Evolutionary conservation across 1,139 yeast species (phyloP).

Genomic region (Suhomyces bribrorum): DNA sequence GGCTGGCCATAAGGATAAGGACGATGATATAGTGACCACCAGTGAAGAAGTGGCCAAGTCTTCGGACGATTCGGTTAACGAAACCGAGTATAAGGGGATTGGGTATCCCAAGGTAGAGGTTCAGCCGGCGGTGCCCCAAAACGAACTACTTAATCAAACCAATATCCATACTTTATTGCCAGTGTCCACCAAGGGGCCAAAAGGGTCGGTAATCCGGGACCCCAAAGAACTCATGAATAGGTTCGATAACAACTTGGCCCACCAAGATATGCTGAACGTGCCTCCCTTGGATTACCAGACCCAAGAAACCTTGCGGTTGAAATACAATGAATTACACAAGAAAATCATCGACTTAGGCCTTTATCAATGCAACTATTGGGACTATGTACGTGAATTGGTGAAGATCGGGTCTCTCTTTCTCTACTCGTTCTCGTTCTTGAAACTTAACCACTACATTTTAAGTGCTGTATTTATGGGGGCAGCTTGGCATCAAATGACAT

Average conservation of each 20-base stretch:
- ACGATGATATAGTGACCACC: constrained; percentile 13
- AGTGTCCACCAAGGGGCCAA: no score
- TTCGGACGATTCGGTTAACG: constrained; percentile 2
- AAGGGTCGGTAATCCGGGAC: constrained; percentile 45
- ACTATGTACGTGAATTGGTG: constrained; percentile 63
- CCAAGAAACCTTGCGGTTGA: constrained; percentile 55
- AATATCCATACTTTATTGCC: constrained; percentile 44
- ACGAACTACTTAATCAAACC: constrained; percentile 37
- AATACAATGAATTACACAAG: constrained; percentile 64
- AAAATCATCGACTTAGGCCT: constrained; percentile 56
- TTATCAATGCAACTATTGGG: constrained; percentile 73
- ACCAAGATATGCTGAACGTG: constrained; percentile 51
- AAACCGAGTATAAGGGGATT: constrained; percentile 15
- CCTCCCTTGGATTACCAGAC: constrained; percentile 72
- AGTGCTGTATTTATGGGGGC: constrained; percentile 72
- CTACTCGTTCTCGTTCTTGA: constrained; percentile 52
- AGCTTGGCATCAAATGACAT: constrained; percentile 90
- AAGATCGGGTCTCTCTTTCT: constrained; percentile 59
- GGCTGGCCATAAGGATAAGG: constrained; percentile 9
- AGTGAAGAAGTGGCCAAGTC: constrained; percentile 20
- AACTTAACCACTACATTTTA: constrained; percentile 43
- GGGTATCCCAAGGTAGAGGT: constrained; percentile 43
- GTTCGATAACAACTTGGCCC: constrained; percentile 58
- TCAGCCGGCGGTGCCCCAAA: constrained; percentile 53
- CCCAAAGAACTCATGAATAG: constrained; percentile 56